A percentile compares a stretch with the other conserved stretches of the same genome.
Conservation (phyloP, 176 grass and related monocot genomes). For the Carex littledalei region DNA sequence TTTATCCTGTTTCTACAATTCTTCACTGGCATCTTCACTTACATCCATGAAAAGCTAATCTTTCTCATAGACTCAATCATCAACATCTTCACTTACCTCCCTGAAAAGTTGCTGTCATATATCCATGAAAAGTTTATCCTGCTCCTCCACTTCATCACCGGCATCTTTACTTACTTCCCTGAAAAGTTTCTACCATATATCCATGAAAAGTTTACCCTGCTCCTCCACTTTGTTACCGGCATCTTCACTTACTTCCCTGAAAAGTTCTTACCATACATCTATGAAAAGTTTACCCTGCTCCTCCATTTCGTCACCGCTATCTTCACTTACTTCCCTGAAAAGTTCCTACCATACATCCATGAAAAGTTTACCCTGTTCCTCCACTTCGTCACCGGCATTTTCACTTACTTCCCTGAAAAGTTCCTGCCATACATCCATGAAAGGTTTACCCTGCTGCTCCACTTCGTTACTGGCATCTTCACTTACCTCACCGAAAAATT, state of each 20-base stretch:
- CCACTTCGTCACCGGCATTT: not conserved
- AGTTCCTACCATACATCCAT: not conserved
- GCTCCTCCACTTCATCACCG: not conserved
- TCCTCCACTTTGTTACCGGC: not conserved
- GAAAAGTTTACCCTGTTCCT: not conserved
- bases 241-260: not conserved
- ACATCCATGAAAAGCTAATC: not conserved
- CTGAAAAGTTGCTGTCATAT: not conserved
- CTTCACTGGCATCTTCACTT: not conserved
- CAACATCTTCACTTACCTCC: not conserved
- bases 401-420: not conserved
- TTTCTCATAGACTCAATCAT: not conserved
- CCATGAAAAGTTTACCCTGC: not conserved
- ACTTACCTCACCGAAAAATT: not conserved
- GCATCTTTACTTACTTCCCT: not conserved
- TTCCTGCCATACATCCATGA: not conserved
- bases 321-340: not conserved
- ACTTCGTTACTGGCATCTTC: not conserved
- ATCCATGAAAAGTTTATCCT: not conserved
- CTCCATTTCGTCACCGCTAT: not conserved
- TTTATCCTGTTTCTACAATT: not conserved
- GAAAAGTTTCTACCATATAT: not conserved
- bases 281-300: not conserved
- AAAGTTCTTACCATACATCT: not conserved
- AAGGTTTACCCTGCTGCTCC: not conserved